Percentiles rank a stretch among this genome's conserved stretches.
phyloP scores from a whole-genome alignment of 352 stramenopile genomes.

The Pythium brassicae region DNA sequence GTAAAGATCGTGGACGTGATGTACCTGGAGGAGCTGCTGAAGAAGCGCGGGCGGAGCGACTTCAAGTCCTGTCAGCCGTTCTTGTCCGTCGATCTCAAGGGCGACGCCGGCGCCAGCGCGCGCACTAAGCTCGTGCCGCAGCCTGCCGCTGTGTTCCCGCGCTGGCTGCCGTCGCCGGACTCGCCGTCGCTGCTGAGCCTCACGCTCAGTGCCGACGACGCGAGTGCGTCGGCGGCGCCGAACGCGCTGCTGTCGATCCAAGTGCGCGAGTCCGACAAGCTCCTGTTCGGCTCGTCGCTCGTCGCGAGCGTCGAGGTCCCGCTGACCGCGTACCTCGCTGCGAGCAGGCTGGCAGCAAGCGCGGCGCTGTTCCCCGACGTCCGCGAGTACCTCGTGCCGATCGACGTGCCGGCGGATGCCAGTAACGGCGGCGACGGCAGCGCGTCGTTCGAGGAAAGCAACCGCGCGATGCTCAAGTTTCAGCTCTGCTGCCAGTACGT shows the following conservation, averaged over 20 bases:
- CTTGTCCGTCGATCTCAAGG: conserved; percentile 37
- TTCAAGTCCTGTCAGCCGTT: conserved; percentile 44
- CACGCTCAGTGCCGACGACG: conserved; percentile 20
- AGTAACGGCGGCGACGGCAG: no score
- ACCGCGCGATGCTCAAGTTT: conserved; percentile 32
- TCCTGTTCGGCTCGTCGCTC: conserved; percentile 69
- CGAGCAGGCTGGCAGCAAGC: conserved; percentile 22
- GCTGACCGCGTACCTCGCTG: conserved; percentile 40
- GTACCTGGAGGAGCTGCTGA: conserved; percentile 47
- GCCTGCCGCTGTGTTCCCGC: conserved; percentile 46
- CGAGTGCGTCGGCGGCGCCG: background rate
- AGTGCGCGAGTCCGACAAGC: conserved; percentile 62
- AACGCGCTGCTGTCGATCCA: conserved; percentile 42
- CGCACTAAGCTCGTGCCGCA: conserved; percentile 42
- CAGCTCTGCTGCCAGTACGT: conserved; percentile 41
- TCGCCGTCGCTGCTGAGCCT: conserved; percentile 32
- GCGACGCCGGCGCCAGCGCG: conserved; percentile 17
- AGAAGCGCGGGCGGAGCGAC: conserved; percentile 40
- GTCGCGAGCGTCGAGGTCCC: conserved; percentile 44
- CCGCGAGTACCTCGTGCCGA: conserved; percentile 44
- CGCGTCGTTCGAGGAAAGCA: conserved; percentile 8
- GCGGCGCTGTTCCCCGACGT: conserved; percentile 20
- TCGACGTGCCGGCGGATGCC: conserved; percentile 17
- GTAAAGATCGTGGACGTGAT: conserved; percentile 47
- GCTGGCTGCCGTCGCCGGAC: conserved; percentile 45